These are phyloP conservation scores for Heliosperma pusillum DNA, from an alignment of 148 eudicot genomes.

Conservation along the genomic window DNA sequence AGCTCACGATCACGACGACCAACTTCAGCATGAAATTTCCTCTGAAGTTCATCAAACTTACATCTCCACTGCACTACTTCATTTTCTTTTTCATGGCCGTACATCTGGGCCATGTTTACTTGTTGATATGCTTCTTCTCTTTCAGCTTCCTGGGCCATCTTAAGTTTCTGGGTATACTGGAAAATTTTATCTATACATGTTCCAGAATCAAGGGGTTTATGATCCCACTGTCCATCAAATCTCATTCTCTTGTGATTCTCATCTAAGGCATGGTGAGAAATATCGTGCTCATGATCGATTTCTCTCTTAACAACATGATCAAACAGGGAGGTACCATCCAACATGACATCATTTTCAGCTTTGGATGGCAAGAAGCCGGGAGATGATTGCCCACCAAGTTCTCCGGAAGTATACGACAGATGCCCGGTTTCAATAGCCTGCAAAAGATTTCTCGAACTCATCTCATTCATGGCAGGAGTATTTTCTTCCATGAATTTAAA, in stretches of 20 bases:
- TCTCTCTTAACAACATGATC: slow-evolving; percentile 48
- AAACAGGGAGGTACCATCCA: slow-evolving; percentile 41
- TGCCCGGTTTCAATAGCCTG: slow-evolving; percentile 51
- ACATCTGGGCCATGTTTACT: slow-evolving; percentile 29
- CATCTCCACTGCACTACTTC: slow-evolving; percentile 44
- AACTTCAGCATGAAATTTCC: slow-evolving; percentile 40
- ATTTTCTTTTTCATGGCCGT: slow-evolving; percentile 35
- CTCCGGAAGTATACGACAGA: slow-evolving; percentile 29
- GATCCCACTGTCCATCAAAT: slow-evolving; percentile 47
- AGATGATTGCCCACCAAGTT: slow-evolving; percentile 41
- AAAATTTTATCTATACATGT: slow-evolving; percentile 47
- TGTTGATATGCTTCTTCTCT: slow-evolving; percentile 35
- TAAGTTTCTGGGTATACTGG: slow-evolving; percentile 40
- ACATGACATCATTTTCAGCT: slow-evolving; percentile 36
- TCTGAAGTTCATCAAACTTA: slow-evolving; percentile 49
- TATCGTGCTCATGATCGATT: slow-evolving; percentile 44
- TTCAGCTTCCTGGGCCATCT: slow-evolving; percentile 32
- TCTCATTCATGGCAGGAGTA: slow-evolving; percentile 29
- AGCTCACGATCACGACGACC: slow-evolving; percentile 68
- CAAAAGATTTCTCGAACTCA: slow-evolving; percentile 44
- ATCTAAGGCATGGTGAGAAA: slow-evolving; percentile 32
- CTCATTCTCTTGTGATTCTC: slow-evolving; percentile 54
- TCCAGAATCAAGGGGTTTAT: slow-evolving; percentile 36
- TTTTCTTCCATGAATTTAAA: slow-evolving; percentile 35
- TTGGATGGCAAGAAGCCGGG: slow-evolving; percentile 33